phyloP scores from a whole-genome alignment of 1,284 basidiomycete species.

The Pseudozyma flocculosa region DNA sequence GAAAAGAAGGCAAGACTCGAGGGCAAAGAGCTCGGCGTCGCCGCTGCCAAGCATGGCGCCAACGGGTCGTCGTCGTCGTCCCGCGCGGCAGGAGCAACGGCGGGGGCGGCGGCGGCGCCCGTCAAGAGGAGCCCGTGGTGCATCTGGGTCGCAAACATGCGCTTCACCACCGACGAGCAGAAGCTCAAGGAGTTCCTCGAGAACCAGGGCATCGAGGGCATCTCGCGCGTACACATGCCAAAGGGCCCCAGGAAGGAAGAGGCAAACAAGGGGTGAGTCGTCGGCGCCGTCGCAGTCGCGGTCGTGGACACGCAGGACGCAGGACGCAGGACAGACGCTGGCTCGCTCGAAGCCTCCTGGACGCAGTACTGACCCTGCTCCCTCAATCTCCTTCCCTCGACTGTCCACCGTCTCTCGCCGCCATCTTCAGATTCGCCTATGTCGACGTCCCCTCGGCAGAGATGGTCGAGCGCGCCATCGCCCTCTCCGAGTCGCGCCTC shows the following conservation, averaged over 20 bases:
- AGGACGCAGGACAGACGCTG: too few species aligned
- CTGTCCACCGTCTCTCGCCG: too few species aligned
- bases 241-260: conserved; percentile 59
- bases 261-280: conserved; percentile 62
- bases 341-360: too few species aligned
- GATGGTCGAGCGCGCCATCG: conserved; percentile 72
- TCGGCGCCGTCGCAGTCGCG: too few species aligned
- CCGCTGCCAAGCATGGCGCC: neutral
- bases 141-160: conserved; percentile 58
- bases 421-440: conserved; percentile 77
- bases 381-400: too few species aligned
- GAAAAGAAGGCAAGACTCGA: conserved; percentile 22
- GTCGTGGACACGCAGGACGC: too few species aligned
- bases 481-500: conserved; percentile 76
- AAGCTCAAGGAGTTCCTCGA: conserved; percentile 48
- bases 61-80: neutral
- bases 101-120: conserved; percentile 1
- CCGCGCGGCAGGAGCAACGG: conserved; percentile 2
- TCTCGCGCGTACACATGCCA: conserved; percentile 64
- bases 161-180: conserved; percentile 42
- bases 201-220: conserved; percentile 48
- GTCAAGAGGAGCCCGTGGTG: conserved; percentile 66
- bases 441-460: conserved; percentile 84
- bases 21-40: neutral
- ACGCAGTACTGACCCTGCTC: too few species aligned